Percentiles rank a stretch among this genome's conserved stretches.
Evolutionary conservation across 2,329 filamentous ascomycete species (phyloP).

Genomic region (Sporothrix brasiliensis): DNA sequence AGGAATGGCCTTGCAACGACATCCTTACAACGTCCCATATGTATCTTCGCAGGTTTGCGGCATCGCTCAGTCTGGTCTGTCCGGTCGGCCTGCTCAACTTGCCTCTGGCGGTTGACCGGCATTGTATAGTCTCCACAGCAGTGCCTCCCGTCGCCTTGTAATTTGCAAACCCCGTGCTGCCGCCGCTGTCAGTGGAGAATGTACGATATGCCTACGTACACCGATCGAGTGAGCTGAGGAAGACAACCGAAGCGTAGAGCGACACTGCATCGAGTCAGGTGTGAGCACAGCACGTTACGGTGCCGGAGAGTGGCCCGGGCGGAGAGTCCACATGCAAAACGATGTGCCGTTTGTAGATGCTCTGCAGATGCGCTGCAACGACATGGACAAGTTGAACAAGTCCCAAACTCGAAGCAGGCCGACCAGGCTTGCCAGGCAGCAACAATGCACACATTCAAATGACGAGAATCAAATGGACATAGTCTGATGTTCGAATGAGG

Average conservation of each 20-base stretch:
- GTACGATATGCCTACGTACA: neutral
- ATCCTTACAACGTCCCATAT: neutral
- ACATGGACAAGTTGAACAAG: neutral
- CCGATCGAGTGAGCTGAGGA: neutral
- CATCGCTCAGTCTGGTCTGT: neutral
- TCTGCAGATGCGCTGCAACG: neutral
- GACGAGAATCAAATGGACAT: neutral
- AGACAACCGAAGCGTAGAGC: neutral
- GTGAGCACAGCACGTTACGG: neutral
- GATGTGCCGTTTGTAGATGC: neutral
- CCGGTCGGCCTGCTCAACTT: neutral
- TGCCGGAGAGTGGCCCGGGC: neutral
- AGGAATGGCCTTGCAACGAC: neutral
- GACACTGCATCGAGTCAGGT: neutral
- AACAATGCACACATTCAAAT: neutral
- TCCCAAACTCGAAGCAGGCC: neutral
- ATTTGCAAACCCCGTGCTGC: slow-evolving; percentile 7
- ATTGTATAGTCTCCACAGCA: slow-evolving; percentile 2
- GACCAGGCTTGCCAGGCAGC: slow-evolving; percentile 15
- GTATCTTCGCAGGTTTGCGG: neutral
- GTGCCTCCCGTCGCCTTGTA: neutral
- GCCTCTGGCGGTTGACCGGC: neutral
- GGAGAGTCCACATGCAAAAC: slow-evolving; percentile 10
- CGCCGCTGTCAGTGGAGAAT: neutral
- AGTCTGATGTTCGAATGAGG: neutral